Base-by-base conservation (phyloP, 345 rosid species). In the Nephelium lappaceum region DNA sequence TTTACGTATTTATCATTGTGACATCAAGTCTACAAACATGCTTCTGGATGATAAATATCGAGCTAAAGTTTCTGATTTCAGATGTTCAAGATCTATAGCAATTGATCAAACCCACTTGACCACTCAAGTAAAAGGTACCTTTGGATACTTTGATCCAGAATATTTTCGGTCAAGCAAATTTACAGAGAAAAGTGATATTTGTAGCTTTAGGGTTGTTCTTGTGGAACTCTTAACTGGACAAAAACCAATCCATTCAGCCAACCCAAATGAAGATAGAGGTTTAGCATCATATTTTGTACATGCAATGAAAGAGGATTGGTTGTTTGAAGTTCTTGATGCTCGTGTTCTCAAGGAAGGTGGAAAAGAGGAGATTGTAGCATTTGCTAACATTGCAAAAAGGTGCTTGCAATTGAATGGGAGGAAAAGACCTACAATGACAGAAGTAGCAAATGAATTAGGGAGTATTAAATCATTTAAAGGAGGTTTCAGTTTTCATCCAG, bases 71-170 rank as follows among this genome's bases (percentile, higher is more conserved):
- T 31, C 36, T 31, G 36, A 31, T 31, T 31, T 31, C 3, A 4
- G 36, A 31, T 31, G 36, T 31, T 31, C 36, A 2, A 31, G 36
- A 31, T 31, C 36, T 31, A 31, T 31, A 31, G 36, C 36, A 31
- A 31, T 31, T 31, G 36, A 31, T 74, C 73, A 72, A 57, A 78
- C 81, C 4, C 77, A 78, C 0, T 45, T 78, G 70, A 78, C 81
- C 15, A 24, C 77, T 47, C 38, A 51, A 69, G 67, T 78, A 23
- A 15, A 8, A 8, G 77, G 81, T 1, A 72, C 81, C 0, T n/a
- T 3, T 16, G 47, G 72, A 18, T 63, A 38, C 8, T 39, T 31
- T 31, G 36, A 31, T 31, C 36, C 36, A 31, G 36, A 31, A 31
- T 31, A 31, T 31, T 31, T 31, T 31, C 36, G 36, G 3, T 31